Conservation (phyloP, 495 filamentous ascomycete species). For the Lophiostoma macrostomum region DNA sequence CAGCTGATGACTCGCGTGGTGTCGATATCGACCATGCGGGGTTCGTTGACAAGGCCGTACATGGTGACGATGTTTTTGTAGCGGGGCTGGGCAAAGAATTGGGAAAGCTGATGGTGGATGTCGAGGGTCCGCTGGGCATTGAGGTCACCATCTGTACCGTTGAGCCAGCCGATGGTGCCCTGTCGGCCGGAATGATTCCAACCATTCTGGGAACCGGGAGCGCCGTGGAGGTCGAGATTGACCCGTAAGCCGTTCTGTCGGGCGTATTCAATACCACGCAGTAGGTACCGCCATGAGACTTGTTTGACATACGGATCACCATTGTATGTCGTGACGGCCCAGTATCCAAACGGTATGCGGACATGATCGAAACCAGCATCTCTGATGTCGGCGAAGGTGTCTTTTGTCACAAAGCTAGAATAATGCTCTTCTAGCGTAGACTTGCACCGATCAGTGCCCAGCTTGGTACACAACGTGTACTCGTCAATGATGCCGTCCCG, state of each 20-base stretch:
- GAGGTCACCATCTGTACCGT: slow-evolving; percentile 43
- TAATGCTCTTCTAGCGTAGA: slow-evolving; percentile 83
- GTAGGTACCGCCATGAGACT: slow-evolving; percentile 88
- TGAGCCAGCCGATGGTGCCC: slow-evolving; percentile 56
- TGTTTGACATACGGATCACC: slow-evolving; percentile 85
- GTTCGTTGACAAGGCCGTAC: slow-evolving; percentile 47
- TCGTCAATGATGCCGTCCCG: slow-evolving; percentile 76
- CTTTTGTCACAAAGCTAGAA: slow-evolving; percentile 75
- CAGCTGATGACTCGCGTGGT: slow-evolving; percentile 37
- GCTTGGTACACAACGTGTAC: slow-evolving; percentile 68
- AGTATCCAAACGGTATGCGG: slow-evolving; percentile 92
- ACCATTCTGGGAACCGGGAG: slow-evolving; percentile 76
- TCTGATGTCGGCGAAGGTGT: slow-evolving; percentile 78
- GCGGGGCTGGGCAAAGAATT: slow-evolving; percentile 44
- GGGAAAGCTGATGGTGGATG: slow-evolving; percentile 42
- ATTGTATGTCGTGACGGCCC: slow-evolving; percentile 83
- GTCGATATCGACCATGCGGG: slow-evolving; percentile 47
- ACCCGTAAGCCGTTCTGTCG: slow-evolving; percentile 91
- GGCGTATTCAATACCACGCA: slow-evolving; percentile 87
- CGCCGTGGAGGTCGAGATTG: slow-evolving; percentile 89
- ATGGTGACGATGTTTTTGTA: slow-evolving; percentile 46
- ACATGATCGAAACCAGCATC: slow-evolving; percentile 94
- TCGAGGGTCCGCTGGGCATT: slow-evolving; percentile 44
- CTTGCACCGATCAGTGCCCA: slow-evolving; percentile 61
- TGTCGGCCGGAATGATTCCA: slow-evolving; percentile 72